phyloP scores from a whole-genome alignment of 129 eudicot species.

The Helianthus tuberosus region DNA sequence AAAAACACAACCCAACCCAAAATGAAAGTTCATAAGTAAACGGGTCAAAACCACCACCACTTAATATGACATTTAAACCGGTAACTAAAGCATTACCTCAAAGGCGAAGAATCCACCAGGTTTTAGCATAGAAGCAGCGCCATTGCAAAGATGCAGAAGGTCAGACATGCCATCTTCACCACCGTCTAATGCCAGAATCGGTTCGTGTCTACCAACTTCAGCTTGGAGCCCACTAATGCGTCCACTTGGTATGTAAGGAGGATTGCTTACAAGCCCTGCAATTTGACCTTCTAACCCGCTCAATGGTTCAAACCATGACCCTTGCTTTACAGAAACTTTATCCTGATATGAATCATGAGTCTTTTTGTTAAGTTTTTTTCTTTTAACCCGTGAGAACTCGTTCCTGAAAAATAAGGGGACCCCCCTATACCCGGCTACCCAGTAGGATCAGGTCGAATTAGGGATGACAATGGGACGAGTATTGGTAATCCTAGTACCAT shows the following conservation, averaged over 20 bases:
- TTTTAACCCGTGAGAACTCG: too few relatives aligned
- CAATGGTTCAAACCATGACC: slow-evolving; percentile 93
- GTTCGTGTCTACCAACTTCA: slow-evolving; percentile 89
- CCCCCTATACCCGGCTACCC: too few relatives aligned
- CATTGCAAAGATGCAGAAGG: slow-evolving; percentile 70
- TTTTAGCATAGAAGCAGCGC: slow-evolving; percentile 69
- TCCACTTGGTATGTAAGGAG: slow-evolving; percentile 90
- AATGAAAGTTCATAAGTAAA: neutral
- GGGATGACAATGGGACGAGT: too few relatives aligned
- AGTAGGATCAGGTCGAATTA: too few relatives aligned
- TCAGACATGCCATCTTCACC: slow-evolving; percentile 75
- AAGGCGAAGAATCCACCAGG: slow-evolving; percentile 86
- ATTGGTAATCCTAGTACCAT: too few relatives aligned
- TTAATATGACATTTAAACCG: neutral
- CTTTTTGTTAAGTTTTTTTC: neutral
- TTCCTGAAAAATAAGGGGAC: too few relatives aligned
- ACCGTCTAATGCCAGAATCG: slow-evolving; percentile 89
- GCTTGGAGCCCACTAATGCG: slow-evolving; percentile 73
- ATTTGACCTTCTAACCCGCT: slow-evolving; percentile 58
- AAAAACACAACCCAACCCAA: neutral
- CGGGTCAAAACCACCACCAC: neutral
- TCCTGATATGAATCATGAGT: slow-evolving; percentile 50
- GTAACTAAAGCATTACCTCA: slow-evolving; percentile 56
- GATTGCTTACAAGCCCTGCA: slow-evolving; percentile 89
- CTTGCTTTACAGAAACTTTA: slow-evolving; percentile 55